Evolutionary conservation across 208 protist species (phyloP), one percentile per base, ranked within the genome.

Genomic region (Crithidia bombi): DNA sequence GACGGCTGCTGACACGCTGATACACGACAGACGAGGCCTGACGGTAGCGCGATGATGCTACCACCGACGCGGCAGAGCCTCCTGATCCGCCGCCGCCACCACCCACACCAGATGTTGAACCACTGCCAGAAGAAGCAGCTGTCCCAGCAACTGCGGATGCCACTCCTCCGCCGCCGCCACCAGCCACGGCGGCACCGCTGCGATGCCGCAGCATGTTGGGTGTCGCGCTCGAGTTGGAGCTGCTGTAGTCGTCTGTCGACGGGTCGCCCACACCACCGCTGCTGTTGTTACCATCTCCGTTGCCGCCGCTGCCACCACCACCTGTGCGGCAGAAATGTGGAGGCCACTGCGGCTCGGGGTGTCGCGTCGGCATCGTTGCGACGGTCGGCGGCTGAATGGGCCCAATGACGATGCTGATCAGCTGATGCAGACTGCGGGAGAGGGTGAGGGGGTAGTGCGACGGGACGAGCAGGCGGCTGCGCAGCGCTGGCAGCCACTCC

Each of bases 371-470:
- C 59, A 92, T 73, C 32, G 73, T 81, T 30, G 81, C 74, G 26
- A 92, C 78, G 19, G 85, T 93, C 9, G 87, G 85, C 75, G 87
- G 87, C 66, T 91, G 83, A 65, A 96, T 91, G 15, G 86, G 87
- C 14, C 90, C 90, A 15, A 96, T 76, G 63, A 96, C 82, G 61
- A 80, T 84, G 56, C 84, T 67, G 14, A 93, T 86, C 12, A 96
- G 82, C 25, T 61, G 75, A 66, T 96, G 87, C 19, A 96, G 73
- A 32, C 78, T 87, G 44, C 79, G 70, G 19, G 82, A 91, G 73
- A 78, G 78, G 52, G 67, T 69, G 26, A 92, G 71, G 19, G 81
- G 72, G 70, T 87, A 81, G 44, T 64, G 43, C 7, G 50, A 62
- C 5, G 81, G 75, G 35, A 96, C 63, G 49, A 96, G 82, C 5